Evolutionary conservation across 2,329 filamentous ascomycete species (phyloP), one percentile per base, ranked within the genome.

Genomic region (Neonectria ditissima): DNA sequence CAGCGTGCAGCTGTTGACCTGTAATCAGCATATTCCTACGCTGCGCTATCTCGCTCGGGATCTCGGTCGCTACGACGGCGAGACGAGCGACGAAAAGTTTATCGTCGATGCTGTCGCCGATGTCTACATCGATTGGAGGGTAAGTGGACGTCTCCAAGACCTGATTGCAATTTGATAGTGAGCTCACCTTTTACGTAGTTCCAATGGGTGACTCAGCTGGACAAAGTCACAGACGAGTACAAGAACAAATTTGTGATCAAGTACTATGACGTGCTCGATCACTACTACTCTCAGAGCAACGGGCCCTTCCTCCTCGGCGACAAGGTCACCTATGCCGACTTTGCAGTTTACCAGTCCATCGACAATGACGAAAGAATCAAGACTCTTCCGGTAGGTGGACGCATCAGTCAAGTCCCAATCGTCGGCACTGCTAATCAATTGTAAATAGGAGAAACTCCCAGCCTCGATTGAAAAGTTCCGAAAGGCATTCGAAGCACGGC

Each of bases 61-160:
- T 1, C 70, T 79, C 1, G 76, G 74, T 10, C 54, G 50, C 3
- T 80, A 80, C 22, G 79, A 81, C 18, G 79, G 79, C 9, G 70
- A 74, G 2, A 77, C 77, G 2, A 79, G 67, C 43, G 63, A 69
- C 3, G 79, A 80, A 22, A 80, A 80, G 58, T 80, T 76, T 41
- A 18, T 76, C 2, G 73, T 80, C 0, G 79, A 81, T 60, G 69
- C 74, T 2, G 77, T 80, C 1, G 61, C 78, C 1, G 79, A 80
- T 32, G 63, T 80, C 11, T 81, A 81, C 30, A 72, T 77, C 8
- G 79, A 81, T 43, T 80, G 79, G 79, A 73, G 79, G 45, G 79
- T 80, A 63, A 70, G 76, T 69, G 2, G 14, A 20, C 13, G 9
- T 9, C 22, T 1, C 8, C 11, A 6, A 11, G 24, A 2, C 5